A percentile compares a stretch with the other conserved stretches of the same genome.
phyloP scores from a whole-genome alignment of 305 asterid species.

The Plantago rigida region DNA sequence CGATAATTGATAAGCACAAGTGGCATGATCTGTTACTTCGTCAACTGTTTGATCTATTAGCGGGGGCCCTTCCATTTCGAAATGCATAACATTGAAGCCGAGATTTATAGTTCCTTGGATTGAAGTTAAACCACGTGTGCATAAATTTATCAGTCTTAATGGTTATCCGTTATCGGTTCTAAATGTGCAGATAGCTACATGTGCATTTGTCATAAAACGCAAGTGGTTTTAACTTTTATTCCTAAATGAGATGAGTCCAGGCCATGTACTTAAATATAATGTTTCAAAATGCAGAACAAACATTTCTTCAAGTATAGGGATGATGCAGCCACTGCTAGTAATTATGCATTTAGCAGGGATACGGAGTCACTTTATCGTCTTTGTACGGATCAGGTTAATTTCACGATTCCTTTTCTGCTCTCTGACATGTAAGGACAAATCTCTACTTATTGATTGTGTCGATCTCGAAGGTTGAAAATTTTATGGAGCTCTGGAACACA shows the following conservation, averaged over 20 bases:
- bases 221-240: not conserved
- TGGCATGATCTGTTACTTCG: not conserved
- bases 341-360: slow-evolving; percentile 34
- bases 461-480: slow-evolving; percentile 46
- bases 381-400: slow-evolving; percentile 42
- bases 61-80: not conserved
- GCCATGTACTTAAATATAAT: not conserved
- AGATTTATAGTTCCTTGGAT: not conserved
- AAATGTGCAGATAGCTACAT: not conserved
- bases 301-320: slow-evolving; percentile 39
- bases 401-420: slow-evolving; percentile 10
- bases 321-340: slow-evolving; percentile 32
- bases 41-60: not conserved
- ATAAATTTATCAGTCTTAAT: not conserved
- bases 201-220: not conserved
- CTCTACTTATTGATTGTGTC: slow-evolving; percentile 4
- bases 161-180: not conserved
- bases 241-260: not conserved
- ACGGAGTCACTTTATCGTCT: slow-evolving; percentile 35
- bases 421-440: slow-evolving; percentile 10
- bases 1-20: not conserved
- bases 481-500: slow-evolving; percentile 67
- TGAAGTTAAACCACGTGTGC: too few species aligned
- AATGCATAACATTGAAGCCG: not conserved
- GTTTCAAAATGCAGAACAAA: slow-evolving; percentile 40